phyloP scores from a whole-genome alignment of 495 filamentous ascomycete species.

The Trypethelium eluteriae region DNA sequence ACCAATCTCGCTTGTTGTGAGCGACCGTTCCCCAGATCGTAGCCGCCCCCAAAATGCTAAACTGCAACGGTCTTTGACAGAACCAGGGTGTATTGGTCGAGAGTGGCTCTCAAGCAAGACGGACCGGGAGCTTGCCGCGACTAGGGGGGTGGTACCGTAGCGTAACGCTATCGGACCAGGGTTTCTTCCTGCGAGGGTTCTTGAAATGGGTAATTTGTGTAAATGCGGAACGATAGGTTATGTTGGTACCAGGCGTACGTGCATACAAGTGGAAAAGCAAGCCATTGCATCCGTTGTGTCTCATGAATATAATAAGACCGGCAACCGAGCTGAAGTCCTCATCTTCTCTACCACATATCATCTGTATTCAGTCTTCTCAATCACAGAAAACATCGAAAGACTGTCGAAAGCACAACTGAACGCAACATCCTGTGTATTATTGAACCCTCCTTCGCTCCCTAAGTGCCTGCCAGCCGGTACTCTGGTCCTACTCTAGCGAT shows the following conservation, averaged over 20 bases:
- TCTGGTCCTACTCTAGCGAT: too few relatives aligned
- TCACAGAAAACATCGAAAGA: too few relatives aligned
- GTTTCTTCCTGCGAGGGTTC: background rate
- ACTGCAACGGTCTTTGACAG: slow-evolving; percentile 9
- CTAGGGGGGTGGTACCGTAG: background rate
- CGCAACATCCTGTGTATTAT: too few relatives aligned
- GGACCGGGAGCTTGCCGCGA: background rate
- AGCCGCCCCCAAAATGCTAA: slow-evolving; percentile 7
- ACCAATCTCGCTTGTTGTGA: slow-evolving; percentile 4
- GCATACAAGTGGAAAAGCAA: background rate
- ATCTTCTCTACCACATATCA: background rate
- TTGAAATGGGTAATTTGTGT: slow-evolving; percentile 4
- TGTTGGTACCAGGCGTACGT: background rate
- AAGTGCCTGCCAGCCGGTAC: too few relatives aligned
- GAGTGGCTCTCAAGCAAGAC: background rate
- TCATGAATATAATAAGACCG: slow-evolving; percentile 1
- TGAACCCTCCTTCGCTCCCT: too few relatives aligned
- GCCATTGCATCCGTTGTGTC: slow-evolving; percentile 1
- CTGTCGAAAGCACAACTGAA: too few relatives aligned
- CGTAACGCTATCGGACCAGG: slow-evolving; percentile 1
- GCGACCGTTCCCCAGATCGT: background rate
- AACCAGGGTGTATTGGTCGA: slow-evolving; percentile 2
- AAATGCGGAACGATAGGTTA: background rate
- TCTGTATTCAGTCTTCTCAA: background rate
- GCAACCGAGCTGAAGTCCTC: background rate